Evolutionary conservation across 2,329 filamentous ascomycete genomes (phyloP).

Genomic region (Ceratocystis alfenasii): DNA sequence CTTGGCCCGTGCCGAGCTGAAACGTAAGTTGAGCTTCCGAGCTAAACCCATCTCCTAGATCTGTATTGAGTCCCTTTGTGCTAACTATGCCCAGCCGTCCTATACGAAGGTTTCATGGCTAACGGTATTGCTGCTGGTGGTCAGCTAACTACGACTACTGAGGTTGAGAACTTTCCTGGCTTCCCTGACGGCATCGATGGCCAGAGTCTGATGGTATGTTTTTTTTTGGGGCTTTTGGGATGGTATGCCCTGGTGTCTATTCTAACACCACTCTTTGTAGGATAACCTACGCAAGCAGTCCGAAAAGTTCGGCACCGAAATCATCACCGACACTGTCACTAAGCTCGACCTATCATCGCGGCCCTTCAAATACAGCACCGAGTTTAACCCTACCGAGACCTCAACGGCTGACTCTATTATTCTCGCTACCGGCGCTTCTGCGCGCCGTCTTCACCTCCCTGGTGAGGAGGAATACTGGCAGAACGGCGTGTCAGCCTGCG

Average conservation of each 20-base stretch:
- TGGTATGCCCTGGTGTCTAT: conserved; percentile 12
- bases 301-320: conserved; percentile 79
- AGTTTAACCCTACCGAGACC: conserved; percentile 69
- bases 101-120: conserved; percentile 97
- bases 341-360: conserved; percentile 72
- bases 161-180: conserved; percentile 95
- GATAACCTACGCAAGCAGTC: conserved; percentile 91
- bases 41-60: background rate
- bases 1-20: conserved; percentile 83
- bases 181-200: conserved; percentile 86
- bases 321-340: conserved; percentile 84
- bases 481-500: conserved; percentile 89
- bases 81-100: conserved; percentile 45
- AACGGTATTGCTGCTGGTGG: conserved; percentile 93
- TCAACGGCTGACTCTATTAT: conserved; percentile 89
- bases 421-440: conserved; percentile 89
- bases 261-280: conserved; percentile 28
- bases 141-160: conserved; percentile 95
- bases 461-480: conserved; percentile 98
- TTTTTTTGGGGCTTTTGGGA: background rate
- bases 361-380: conserved; percentile 88
- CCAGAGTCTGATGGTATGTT: conserved; percentile 64
- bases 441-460: conserved; percentile 64
- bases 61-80: background rate
- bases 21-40: conserved; percentile 44